A percentile compares a stretch with the other conserved stretches of the same genome.
These are phyloP conservation scores for Candolleomyces aberdarensis DNA, from an alignment of 768 basidiomycete species.

Conservation along the genomic window DNA sequence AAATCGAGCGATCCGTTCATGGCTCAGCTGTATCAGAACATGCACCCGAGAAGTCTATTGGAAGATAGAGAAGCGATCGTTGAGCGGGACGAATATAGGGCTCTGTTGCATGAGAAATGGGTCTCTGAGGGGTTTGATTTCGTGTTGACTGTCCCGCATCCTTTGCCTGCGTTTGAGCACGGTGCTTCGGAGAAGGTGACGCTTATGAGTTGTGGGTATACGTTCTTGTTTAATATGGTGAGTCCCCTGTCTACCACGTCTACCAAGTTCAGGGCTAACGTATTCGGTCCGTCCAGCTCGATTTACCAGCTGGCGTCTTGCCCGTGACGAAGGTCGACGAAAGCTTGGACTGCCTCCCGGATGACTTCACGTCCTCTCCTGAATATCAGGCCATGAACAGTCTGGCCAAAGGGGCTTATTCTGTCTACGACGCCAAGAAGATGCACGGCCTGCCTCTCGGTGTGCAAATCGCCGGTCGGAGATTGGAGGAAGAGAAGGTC, in stretches of 20 bases:
- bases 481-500: conserved; percentile 73
- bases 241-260: conserved; percentile 18
- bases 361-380: conserved; percentile 28
- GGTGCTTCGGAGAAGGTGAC: conserved; percentile 49
- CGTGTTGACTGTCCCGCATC: conserved; percentile 57
- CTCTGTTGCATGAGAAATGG: conserved; percentile 46
- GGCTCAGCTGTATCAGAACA: conserved; percentile 32
- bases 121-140: conserved; percentile 55
- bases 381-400: conserved; percentile 30
- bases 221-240: conserved; percentile 67
- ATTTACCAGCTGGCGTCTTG: conserved; percentile 55
- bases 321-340: conserved; percentile 55
- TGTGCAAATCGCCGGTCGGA: conserved; percentile 59
- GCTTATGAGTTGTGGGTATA: conserved; percentile 58
- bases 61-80: conserved; percentile 51
- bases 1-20: conserved; percentile 35
- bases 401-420: conserved; percentile 37
- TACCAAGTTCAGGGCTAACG: neutral
- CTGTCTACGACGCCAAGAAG: conserved; percentile 53
- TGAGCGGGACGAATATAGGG: conserved; percentile 40
- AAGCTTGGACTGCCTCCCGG: conserved; percentile 30
- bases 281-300: conserved; percentile 33
- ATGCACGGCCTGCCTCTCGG: conserved; percentile 71
- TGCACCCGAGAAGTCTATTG: conserved; percentile 45
- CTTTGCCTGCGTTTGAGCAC: conserved; percentile 58